Base-by-base conservation (phyloP, 2,329 filamentous ascomycete species). In the Microcyclospora tardicrescens region DNA sequence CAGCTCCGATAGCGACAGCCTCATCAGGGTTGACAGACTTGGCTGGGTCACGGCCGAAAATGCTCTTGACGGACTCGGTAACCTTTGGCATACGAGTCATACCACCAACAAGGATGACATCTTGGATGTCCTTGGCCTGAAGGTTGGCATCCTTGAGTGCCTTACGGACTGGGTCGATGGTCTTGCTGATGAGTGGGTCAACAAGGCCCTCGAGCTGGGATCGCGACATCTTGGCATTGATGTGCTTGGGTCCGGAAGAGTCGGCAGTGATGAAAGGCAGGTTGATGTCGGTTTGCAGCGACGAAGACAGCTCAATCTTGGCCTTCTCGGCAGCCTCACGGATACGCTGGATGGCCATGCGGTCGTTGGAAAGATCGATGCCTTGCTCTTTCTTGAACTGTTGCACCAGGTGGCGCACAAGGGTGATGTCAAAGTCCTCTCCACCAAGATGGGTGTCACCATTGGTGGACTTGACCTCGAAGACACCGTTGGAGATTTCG, bases 21-120 rank as follows among this genome's bases (percentile, higher is more conserved):
- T 96, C 89, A 54, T 96, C 89, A 43, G 89, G 89, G 77, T 96
- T 96, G 63, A 96, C 87, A 36, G 89, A 93, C 78, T 95, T 96
- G 66, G 87, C 84, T 49, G 89, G 86, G 41, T 95, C 89, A 61
- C 87, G 87, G 51, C 87, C 87, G 65, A 96, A 96, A 63, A 95
- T 87, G 71, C 71, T 78, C 81, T 94, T 94, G 64, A 95, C 87
- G 33, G 86, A 91, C 71, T 95, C 86, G 47, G 77, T 74, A 52
- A 96, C 89, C 81, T 95, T 95, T 63, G 89, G 89, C 87, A 96
- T 96, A 72, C 89, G 89, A 56, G 89, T 95, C 87, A 95, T 95
- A 69, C 89, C 89, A 79, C 89, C 89, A 40, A 96, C 89, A 33
- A 96, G 81, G 63, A 96, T 94, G 54, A 96, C 84, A 62, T 96